Percentiles rank a stretch among this genome's conserved stretches.
Conservation (phyloP, 2,329 filamentous ascomycete genomes). For the Microdochium bolleyi region DNA sequence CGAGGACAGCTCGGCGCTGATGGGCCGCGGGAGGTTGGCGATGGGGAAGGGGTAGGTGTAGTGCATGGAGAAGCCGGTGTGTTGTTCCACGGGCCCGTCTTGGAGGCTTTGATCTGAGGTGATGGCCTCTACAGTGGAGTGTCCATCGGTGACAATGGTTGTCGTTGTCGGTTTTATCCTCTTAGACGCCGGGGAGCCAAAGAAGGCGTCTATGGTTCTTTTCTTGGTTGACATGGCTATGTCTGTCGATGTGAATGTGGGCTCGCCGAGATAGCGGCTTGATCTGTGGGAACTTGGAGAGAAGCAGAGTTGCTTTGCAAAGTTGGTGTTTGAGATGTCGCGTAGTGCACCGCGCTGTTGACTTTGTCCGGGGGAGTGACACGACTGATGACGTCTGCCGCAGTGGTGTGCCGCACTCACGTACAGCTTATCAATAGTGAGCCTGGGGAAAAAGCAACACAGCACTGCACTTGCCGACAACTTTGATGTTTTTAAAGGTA, state of each 20-base stretch:
- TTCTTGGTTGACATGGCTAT: conserved; percentile 32
- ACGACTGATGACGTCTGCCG: not conserved
- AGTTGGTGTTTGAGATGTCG: conserved; percentile 5
- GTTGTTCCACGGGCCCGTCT: conserved; percentile 4
- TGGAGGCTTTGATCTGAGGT: not conserved
- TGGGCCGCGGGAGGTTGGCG: conserved; percentile 26
- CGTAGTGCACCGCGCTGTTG: conserved; percentile 1
- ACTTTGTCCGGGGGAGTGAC: not conserved
- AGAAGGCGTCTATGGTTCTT: conserved; percentile 64
- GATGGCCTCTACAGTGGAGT: too few species aligned
- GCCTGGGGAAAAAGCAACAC: too few species aligned
- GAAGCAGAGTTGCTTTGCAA: not conserved
- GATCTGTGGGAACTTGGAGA: not conserved
- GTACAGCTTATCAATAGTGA: too few species aligned
- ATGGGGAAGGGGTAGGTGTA: conserved; percentile 43
- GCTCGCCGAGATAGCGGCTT: not conserved
- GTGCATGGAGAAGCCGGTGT: conserved; percentile 28
- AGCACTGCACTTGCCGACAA: too few species aligned
- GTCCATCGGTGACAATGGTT: too few species aligned
- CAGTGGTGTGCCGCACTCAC: not conserved
- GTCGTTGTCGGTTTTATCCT: conserved; percentile 18
- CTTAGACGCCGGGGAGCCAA: conserved; percentile 38
- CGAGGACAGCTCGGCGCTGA: conserved; percentile 29
- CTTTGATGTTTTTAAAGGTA: too few species aligned
- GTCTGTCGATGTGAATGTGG: not conserved